Evolutionary conservation across 805 yeast genomes (phyloP), one percentile per base, ranked within the genome.

Genomic region (Komagataella kurtzmanii): DNA sequence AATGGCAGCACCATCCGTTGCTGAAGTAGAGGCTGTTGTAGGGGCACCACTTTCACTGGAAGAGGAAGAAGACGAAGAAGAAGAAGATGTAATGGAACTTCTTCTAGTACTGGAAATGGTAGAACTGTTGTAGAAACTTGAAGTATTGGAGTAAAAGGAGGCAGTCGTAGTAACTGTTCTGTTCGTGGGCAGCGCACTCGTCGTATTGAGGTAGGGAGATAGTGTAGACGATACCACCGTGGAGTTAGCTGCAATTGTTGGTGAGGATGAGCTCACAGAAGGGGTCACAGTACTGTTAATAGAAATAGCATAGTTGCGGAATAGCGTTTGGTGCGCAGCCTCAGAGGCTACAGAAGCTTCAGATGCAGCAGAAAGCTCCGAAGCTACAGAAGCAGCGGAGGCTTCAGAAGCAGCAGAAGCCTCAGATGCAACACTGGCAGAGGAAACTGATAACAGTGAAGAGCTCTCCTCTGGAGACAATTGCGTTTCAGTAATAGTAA

Each of bases 391-490:
- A 47, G 59, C 57, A 43, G 52, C 50, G 8, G 70, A 55, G 44
- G 55, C 62, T n/a, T 59, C 50, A 10, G 54, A 55, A 40, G 55
- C 57, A 24, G 59, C 52, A 12, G 59, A 61, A 21, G 58, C 59
- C 7, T 60, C 54, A 53, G 24, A 56, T 53, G 17, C 55, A 17
- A 46, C 24, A 17, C 19, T 58, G 6, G 59, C 56, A 3, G 62
- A 55, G 40, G 51, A 54, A 21, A 62, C 51, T 36, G 56, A 52
- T 48, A 55, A 49, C 46, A 62, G 45, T 45, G 68, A 65, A 46
- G 70, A 50, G 50, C 73, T 67, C 60, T 75, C 75, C 52, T 69
- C 66, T 40, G 79, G 78, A 30, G 77, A 65, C 59, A 72, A 67
- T 47, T 73, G 50, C 24, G 80, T 75, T 50, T 64, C 63, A 48